A percentile compares a stretch with the other conserved stretches of the same genome.
phyloP scores from a whole-genome alignment of 257 asterid genomes.

The Solanum pennellii region DNA sequence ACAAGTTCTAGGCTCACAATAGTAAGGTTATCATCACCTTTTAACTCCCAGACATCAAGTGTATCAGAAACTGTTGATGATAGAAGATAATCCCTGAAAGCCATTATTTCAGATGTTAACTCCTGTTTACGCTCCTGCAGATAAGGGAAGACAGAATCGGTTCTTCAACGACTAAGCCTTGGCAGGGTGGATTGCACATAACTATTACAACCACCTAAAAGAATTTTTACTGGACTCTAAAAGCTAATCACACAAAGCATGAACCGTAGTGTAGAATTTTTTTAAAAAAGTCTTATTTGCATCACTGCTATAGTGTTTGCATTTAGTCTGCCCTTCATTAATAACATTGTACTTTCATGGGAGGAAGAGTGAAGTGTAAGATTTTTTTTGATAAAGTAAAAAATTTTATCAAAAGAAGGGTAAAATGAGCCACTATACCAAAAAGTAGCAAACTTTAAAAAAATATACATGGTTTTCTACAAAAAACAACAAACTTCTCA shows the following conservation, averaged over 20 bases:
- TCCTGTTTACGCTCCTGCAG: constrained; percentile 94
- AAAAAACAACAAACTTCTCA: not conserved
- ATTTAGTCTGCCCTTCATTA: not conserved
- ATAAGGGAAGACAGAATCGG: constrained; percentile 4
- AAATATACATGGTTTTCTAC: not conserved
- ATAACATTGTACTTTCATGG: not conserved
- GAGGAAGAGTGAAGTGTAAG: not conserved
- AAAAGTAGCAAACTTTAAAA: not conserved
- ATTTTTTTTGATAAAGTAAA: not conserved
- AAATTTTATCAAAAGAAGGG: not conserved
- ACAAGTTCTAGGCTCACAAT: not conserved
- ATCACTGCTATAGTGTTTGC: not conserved
- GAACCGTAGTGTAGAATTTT: not conserved
- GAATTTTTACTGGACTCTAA: not conserved
- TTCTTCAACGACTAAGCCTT: constrained; percentile 1
- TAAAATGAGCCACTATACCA: not conserved
- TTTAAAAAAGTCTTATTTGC: not conserved
- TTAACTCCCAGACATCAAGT: constrained; percentile 88
- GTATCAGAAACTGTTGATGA: constrained; percentile 90
- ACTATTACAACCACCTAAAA: not conserved
- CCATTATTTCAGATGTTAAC: constrained; percentile 88
- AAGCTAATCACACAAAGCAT: not conserved
- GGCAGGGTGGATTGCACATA: not conserved
- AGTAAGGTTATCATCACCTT: constrained; percentile 39
- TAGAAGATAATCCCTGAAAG: constrained; percentile 88